Evolutionary conservation across 2,329 filamentous ascomycete species (phyloP).

Genomic region (Mollisia scopiformis): DNA sequence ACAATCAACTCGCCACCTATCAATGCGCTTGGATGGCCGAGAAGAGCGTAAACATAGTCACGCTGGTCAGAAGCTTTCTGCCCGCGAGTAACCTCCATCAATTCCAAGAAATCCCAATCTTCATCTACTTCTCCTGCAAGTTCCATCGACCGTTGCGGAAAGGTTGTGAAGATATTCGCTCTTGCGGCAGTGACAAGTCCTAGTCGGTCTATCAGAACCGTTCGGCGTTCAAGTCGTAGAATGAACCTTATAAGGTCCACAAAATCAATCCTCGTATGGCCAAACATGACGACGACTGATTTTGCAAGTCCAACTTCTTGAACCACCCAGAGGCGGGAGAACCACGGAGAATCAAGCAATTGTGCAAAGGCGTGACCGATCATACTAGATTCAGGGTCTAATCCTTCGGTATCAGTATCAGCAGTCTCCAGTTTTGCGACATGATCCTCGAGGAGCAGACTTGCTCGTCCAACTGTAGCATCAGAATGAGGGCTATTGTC

Average conservation of each 20-base stretch:
- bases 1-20: neutral
- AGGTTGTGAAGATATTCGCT: constrained; percentile 9
- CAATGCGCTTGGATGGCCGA: constrained; percentile 10
- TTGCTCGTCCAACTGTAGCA: neutral
- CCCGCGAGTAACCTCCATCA: constrained; percentile 9
- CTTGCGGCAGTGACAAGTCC: constrained; percentile 8
- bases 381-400: constrained; percentile 1
- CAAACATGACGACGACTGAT: constrained; percentile 4
- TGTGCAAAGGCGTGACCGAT: neutral
- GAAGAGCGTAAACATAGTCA: constrained; percentile 10
- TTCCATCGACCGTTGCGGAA: constrained; percentile 5
- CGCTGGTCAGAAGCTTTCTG: constrained; percentile 1
- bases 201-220: constrained; percentile 9
- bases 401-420: neutral
- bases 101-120: constrained; percentile 11
- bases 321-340: constrained; percentile 8
- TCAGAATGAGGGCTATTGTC: neutral
- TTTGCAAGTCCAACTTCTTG: constrained; percentile 13
- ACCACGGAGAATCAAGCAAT: constrained; percentile 10
- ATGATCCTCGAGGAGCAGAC: constrained; percentile 4
- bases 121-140: constrained; percentile 12
- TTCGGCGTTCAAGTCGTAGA: constrained; percentile 8
- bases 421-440: constrained; percentile 5
- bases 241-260: constrained; percentile 11
- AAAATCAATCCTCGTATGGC: constrained; percentile 6